These are phyloP conservation scores for Kwoniella sp. DNA, from an alignment of 768 basidiomycete species.

Conservation along the genomic window DNA sequence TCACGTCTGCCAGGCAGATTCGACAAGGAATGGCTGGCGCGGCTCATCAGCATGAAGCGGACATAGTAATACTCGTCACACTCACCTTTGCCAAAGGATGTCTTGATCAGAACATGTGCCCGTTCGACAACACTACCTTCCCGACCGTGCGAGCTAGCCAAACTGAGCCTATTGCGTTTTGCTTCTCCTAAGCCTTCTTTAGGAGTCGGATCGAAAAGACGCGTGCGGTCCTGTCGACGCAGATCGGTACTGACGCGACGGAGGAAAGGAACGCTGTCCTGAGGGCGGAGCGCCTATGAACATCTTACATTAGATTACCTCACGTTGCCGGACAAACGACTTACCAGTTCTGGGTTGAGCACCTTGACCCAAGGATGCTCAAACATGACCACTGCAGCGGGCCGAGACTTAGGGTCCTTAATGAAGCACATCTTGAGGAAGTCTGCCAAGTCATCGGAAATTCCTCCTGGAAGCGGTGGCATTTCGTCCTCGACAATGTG, in stretches of 20 bases:
- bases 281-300: conserved; percentile 64
- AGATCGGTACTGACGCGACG: conserved; percentile 83
- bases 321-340: conserved; percentile 21
- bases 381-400: conserved; percentile 75
- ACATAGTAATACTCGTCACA: conserved; percentile 20
- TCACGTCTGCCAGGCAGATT: conserved; percentile 72
- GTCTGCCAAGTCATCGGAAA: conserved; percentile 68
- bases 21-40: conserved; percentile 74
- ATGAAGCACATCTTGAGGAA: conserved; percentile 85
- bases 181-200: conserved; percentile 2
- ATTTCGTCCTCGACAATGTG: conserved; percentile 89
- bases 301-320: too few relatives aligned
- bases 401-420: conserved; percentile 79
- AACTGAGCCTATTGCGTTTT: conserved; percentile 16
- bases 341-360: conserved; percentile 73
- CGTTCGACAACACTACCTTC: conserved; percentile 43
- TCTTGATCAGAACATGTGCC: conserved; percentile 82
- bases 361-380: conserved; percentile 87
- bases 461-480: conserved; percentile 77
- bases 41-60: not conserved
- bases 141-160: conserved; percentile 52
- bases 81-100: conserved; percentile 86
- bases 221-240: conserved; percentile 60
- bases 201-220: conserved; percentile 22
- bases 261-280: conserved; percentile 93